Evolutionary conservation across 257 asterid genomes (phyloP).

Genomic region (Linaria vulgaris): DNA sequence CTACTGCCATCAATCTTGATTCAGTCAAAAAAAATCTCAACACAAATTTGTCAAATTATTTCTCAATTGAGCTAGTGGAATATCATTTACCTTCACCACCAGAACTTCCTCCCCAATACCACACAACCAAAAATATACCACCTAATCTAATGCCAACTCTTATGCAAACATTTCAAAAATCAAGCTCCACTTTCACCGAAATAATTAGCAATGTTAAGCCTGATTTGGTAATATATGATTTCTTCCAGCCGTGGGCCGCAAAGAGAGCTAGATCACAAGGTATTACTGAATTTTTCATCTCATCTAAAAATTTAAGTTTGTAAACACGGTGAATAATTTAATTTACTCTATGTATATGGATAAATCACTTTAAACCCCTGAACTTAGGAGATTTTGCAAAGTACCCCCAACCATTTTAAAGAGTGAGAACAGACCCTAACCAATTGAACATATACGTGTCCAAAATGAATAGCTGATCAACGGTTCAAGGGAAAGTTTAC

Average conservation of each 20-base stretch:
- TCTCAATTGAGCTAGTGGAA: conserved; percentile 28
- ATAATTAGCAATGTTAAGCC: conserved; percentile 26
- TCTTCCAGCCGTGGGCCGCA: conserved; percentile 37
- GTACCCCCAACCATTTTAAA: too few species aligned
- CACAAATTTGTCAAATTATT: not conserved
- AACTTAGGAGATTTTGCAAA: too few species aligned
- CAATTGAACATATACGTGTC: too few species aligned
- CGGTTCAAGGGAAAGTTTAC: too few species aligned
- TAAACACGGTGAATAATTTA: too few species aligned
- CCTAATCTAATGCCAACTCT: conserved; percentile 34
- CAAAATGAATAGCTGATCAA: too few species aligned
- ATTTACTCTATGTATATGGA: too few species aligned
- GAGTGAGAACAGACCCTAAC: too few species aligned
- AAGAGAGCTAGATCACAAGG: conserved; percentile 29
- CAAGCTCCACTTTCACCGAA: conserved; percentile 21
- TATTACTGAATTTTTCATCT: too few species aligned
- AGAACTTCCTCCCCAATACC: conserved; percentile 38
- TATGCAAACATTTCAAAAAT: conserved; percentile 29
- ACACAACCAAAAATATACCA: conserved; percentile 45
- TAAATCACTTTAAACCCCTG: too few species aligned
- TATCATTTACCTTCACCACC: conserved; percentile 29
- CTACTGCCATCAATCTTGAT: conserved; percentile 33
- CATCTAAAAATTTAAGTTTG: too few species aligned
- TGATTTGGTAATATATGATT: conserved; percentile 35
- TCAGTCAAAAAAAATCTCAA: conserved; percentile 17